phyloP scores from a whole-genome alignment of 352 stramenopile species.

The Phytophthora europaea region DNA sequence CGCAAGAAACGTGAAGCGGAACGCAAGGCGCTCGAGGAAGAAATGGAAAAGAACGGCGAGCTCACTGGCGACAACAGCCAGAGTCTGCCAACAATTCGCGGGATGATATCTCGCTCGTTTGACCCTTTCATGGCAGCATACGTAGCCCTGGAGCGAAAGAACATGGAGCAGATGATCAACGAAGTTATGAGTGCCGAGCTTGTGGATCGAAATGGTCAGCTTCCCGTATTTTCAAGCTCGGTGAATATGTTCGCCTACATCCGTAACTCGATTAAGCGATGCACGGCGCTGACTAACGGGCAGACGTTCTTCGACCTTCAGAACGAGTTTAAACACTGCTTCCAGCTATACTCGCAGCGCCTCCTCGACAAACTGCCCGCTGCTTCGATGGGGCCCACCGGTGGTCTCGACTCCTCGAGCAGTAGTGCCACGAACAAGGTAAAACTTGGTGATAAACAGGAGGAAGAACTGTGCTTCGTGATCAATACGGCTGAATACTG shows the following conservation, averaged over 20 bases:
- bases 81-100: constrained; percentile 69
- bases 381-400: constrained; percentile 28
- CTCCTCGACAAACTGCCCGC: constrained; percentile 80
- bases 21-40: constrained; percentile 68
- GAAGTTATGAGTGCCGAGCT: constrained; percentile 94
- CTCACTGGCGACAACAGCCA: constrained; percentile 54
- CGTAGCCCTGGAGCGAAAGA: constrained; percentile 96
- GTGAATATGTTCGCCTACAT: constrained; percentile 99
- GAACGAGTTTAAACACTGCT: constrained; percentile 92
- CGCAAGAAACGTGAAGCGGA: constrained; percentile 80
- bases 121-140: constrained; percentile 99
- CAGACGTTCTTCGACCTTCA: constrained; percentile 98
- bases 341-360: constrained; percentile 80
- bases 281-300: constrained; percentile 96
- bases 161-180: constrained; percentile 95
- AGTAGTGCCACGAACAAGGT: constrained; percentile 44
- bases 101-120: constrained; percentile 95
- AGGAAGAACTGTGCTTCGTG: constrained; percentile 97
- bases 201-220: constrained; percentile 95
- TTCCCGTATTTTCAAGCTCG: constrained; percentile 97
- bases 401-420: constrained; percentile 32
- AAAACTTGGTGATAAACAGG: constrained; percentile 90
- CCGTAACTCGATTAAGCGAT: constrained; percentile 98
- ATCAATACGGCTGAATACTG: constrained; percentile 99
- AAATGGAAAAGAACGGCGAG: constrained; percentile 70